A percentile compares a stretch with the other conserved stretches of the same genome.
Conservation (phyloP, 805 yeast species). For the Lipomyces kockii region DNA sequence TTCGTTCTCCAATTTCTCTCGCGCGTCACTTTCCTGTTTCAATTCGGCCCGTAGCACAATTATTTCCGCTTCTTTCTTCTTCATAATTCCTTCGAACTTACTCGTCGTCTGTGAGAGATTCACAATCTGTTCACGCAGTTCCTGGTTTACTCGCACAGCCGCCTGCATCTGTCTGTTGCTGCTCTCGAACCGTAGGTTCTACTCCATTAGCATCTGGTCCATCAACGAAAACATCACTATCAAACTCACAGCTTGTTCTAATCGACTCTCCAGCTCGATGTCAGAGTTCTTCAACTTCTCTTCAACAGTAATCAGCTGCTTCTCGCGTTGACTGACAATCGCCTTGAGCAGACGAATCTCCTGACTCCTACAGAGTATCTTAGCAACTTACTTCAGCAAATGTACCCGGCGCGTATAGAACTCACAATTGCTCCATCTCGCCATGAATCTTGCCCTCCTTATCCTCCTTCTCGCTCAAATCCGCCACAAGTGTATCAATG, state of each 20-base stretch:
- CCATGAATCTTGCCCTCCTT: constrained; percentile 30
- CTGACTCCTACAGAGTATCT: constrained; percentile 25
- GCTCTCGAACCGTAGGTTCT: constrained; percentile 31
- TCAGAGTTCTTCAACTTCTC: constrained; percentile 41
- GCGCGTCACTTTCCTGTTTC: constrained; percentile 12
- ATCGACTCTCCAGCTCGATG: constrained; percentile 25
- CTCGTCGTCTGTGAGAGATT: constrained; percentile 47
- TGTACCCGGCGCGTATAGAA: background rate
- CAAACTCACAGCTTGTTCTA: constrained; percentile 29
- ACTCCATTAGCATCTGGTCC: constrained; percentile 41
- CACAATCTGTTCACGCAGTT: constrained; percentile 50
- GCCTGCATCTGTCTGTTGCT: constrained; percentile 28
- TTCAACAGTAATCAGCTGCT: constrained; percentile 41
- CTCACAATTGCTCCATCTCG: constrained; percentile 24
- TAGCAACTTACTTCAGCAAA: background rate
- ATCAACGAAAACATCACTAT: constrained; percentile 42
- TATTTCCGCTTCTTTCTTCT: constrained; percentile 43
- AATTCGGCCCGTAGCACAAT: constrained; percentile 24
- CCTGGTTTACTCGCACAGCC: constrained; percentile 51
- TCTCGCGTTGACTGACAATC: constrained; percentile 41
- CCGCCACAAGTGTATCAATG: constrained; percentile 44
- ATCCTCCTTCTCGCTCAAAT: constrained; percentile 40
- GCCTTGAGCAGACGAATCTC: constrained; percentile 38
- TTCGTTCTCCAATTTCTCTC: constrained; percentile 22
- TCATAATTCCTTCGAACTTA: constrained; percentile 47